Base-by-base conservation (phyloP, 1,284 basidiomycete genomes). In the Ganoderma lingzhi region DNA sequence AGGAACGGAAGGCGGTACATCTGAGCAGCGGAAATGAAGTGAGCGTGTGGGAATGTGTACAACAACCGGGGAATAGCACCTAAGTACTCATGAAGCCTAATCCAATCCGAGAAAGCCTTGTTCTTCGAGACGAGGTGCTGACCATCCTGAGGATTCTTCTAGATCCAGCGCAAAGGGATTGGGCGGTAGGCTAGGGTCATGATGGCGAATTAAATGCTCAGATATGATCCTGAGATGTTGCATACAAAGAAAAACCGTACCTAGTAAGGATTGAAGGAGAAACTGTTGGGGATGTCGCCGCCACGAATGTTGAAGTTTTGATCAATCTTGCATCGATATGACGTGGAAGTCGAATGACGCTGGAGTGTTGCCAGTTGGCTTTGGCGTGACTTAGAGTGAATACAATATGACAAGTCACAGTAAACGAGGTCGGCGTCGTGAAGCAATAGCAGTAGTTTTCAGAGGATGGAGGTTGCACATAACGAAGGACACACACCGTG, bases 1-100 rank as follows among this genome's bases (percentile, higher is more conserved):
- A 3, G n/a, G 48, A 28, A 9, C 23, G 48, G 48, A 14, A 5
- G 23, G 48, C 10, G 12, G 48, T 53, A 28, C 48, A 53, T 12
- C 23, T 53, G 23, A 53, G 23, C 23, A 53, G 48, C 48, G 48
- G 48, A 53, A 53, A 53, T 53, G 23, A 53, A 53, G 10, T 53
- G 23, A 30, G 3, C 23, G 23, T 28, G 48, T 53, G 48, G n/a
- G 48, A 53, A 53, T 12, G 1, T 28, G 9, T 10, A 5, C n/a
- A 28, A 30, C 23, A 15, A 3, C 23, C 23, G 10, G 23, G 48
- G 23, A 30, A 28, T 53, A 28, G 48, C 23, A 15, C n/a, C 23
- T 53, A 35, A 35, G 35, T 35, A 28, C 48, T 53, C 23, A 6
- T 12, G 10, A 12, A 28, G 14, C 12, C 23, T 53, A 53, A 53